Conservation (phyloP, 106 monocot genomes). For the Allium sativum region DNA sequence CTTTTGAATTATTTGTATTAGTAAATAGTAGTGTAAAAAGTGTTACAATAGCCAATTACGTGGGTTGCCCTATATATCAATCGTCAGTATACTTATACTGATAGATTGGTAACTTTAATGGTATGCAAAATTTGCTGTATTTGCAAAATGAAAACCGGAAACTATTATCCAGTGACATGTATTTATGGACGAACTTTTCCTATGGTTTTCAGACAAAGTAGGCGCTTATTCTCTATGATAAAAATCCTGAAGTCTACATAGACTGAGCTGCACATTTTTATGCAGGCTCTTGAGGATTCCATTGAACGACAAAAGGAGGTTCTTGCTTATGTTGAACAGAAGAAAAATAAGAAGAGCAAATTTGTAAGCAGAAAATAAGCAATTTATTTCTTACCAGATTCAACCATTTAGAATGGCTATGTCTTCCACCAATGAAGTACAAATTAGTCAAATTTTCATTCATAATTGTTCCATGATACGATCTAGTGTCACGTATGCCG, state of each 20-base stretch:
- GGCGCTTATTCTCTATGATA: background rate
- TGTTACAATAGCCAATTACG: too few relatives aligned
- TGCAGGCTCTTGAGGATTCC: constrained; percentile 50
- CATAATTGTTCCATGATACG: background rate
- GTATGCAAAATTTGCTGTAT: background rate
- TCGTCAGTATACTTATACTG: background rate
- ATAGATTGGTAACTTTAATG: background rate
- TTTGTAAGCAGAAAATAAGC: constrained; percentile 24
- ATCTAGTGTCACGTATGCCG: background rate
- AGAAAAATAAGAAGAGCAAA: constrained; percentile 60
- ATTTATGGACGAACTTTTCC: background rate
- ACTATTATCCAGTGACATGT: background rate
- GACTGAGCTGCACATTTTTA: background rate
- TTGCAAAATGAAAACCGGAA: background rate
- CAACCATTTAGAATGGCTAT: background rate
- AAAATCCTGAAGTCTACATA: too few relatives aligned
- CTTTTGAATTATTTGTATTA: too few relatives aligned
- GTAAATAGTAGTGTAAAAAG: too few relatives aligned
- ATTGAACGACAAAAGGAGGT: constrained; percentile 42
- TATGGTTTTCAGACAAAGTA: background rate
- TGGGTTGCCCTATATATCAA: background rate
- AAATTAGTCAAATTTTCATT: background rate
- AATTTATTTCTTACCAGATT: background rate
- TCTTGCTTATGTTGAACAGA: constrained; percentile 60
- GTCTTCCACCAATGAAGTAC: background rate